phyloP scores from a whole-genome alignment of 1,284 basidiomycete species.

The Ustilago vetiveriae region DNA sequence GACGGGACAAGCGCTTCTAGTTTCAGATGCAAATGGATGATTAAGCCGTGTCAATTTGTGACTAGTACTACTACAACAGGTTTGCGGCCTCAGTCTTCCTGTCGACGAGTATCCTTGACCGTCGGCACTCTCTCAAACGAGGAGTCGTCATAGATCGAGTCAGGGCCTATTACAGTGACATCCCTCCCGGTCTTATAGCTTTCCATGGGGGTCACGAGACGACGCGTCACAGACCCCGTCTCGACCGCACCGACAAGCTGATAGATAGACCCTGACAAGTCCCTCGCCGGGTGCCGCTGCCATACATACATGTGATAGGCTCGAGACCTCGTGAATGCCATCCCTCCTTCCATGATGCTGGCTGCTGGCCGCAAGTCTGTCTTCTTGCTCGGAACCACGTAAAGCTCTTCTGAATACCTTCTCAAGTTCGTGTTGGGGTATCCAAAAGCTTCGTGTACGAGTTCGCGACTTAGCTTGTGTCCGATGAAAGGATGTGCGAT shows the following conservation, averaged over 20 bases:
- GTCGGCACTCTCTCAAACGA: too few relatives aligned
- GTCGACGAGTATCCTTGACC: too few relatives aligned
- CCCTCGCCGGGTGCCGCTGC: background rate
- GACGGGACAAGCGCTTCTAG: background rate
- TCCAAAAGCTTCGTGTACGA: background rate
- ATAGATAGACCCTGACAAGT: background rate
- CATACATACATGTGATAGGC: background rate
- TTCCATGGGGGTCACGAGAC: background rate
- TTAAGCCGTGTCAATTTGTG: too few relatives aligned
- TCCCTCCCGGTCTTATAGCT: background rate
- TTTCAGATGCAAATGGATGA: too few relatives aligned
- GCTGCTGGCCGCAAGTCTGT: background rate
- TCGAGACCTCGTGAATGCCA: background rate
- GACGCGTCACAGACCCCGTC: background rate
- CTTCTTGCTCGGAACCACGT: background rate
- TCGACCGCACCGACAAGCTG: slow-evolving; percentile 4
- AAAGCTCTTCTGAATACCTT: background rate
- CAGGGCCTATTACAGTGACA: background rate
- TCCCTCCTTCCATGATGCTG: background rate
- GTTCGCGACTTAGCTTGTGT: background rate
- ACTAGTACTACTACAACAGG: too few relatives aligned
- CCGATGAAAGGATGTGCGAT: slow-evolving; percentile 4
- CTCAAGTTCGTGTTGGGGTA: background rate
- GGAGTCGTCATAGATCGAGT: background rate
- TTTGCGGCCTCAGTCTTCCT: too few relatives aligned